Evolutionary conservation across 768 basidiomycete species (phyloP), one percentile per base, ranked within the genome.

Genomic region (Clavulina sp.): DNA sequence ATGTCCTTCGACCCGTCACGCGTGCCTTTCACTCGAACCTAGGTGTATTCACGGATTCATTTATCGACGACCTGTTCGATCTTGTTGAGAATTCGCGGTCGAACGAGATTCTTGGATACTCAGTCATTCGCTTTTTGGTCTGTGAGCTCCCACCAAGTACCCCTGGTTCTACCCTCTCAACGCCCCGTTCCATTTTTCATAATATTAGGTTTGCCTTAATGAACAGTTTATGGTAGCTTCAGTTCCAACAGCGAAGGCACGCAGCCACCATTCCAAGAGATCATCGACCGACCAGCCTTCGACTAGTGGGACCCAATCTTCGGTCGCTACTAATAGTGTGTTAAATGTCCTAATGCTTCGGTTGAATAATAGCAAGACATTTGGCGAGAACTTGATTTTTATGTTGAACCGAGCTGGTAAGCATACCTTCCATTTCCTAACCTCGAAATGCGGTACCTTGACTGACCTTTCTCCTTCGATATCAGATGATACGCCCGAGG

Each of bases 181-280:
- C 6, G 36, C 51, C 9, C 13, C 13, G 9, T 26, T 41, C 2
- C 30, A 23, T 50, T 6, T 2, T 9, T 33, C 41, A 6, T 7
- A 3, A 18, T n/a, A n/a, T 26, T 59, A 92, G 88, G 81, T 91
- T 30, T 81, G 91, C 0, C 70, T 99, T 29, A 99, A 96, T 60
- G 93, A 99, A 63, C 92, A 97, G 65, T 99, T 93, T 66, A 99
- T 99, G 93, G 89, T 96, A 4, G 80, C 85, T 0, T 76, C 78
- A 3, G 61, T 89, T 40, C 62, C 9, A 46, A 46, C 13, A 13
- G 13, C 16, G 62, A 4, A 43, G 23, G 24, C 3, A 19, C 48
- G n/a, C 24, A 29, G 7, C 29, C 6, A 41, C 31, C 56, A 52
- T 33, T 49, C 51, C 16, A 57, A 53, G 46, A 62, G 53, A 44